Percentiles rank a stretch among this genome's conserved stretches.
phyloP scores from a whole-genome alignment of 352 stramenopile species.

The Lagenidium sp. region DNA sequence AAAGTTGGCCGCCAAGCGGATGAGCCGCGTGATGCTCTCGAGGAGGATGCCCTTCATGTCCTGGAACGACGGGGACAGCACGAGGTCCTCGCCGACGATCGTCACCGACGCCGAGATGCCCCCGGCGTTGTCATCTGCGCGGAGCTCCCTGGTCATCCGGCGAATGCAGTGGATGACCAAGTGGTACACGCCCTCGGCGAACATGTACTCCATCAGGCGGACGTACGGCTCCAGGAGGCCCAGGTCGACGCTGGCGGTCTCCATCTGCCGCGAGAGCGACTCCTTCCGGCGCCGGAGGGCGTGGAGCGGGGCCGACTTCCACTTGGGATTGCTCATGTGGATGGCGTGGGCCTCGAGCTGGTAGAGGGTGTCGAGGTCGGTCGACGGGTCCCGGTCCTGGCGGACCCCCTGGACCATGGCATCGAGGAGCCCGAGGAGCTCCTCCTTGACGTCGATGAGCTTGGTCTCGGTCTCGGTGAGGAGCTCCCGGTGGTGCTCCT shows the following conservation, averaged over 20 bases:
- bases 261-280: slow-evolving; percentile 23
- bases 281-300: slow-evolving; percentile 24
- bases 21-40: slow-evolving; percentile 35
- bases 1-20: slow-evolving; percentile 50
- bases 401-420: slow-evolving; percentile 40
- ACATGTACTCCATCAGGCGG: slow-evolving; percentile 63
- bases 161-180: slow-evolving; percentile 44
- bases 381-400: slow-evolving; percentile 25
- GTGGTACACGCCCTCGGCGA: slow-evolving; percentile 50
- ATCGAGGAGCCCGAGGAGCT: slow-evolving; percentile 35
- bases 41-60: slow-evolving; percentile 47
- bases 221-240: slow-evolving; percentile 37
- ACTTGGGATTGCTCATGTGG: slow-evolving; percentile 37
- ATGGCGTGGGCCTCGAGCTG: slow-evolving; percentile 26
- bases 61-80: slow-evolving; percentile 28
- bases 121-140: slow-evolving; percentile 23
- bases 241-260: slow-evolving; percentile 36
- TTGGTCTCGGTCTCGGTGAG: slow-evolving; percentile 34
- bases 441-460: slow-evolving; percentile 58
- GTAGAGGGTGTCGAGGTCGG: slow-evolving; percentile 43
- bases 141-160: slow-evolving; percentile 25
- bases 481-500: slow-evolving; percentile 37
- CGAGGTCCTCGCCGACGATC: slow-evolving; percentile 26
- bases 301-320: slow-evolving; percentile 52
- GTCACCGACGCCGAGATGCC: slow-evolving; percentile 38